A percentile compares a stretch with the other conserved stretches of the same genome.
These are phyloP conservation scores for Populus tremula DNA, from an alignment of 345 rosid species.

Conservation along the genomic window DNA sequence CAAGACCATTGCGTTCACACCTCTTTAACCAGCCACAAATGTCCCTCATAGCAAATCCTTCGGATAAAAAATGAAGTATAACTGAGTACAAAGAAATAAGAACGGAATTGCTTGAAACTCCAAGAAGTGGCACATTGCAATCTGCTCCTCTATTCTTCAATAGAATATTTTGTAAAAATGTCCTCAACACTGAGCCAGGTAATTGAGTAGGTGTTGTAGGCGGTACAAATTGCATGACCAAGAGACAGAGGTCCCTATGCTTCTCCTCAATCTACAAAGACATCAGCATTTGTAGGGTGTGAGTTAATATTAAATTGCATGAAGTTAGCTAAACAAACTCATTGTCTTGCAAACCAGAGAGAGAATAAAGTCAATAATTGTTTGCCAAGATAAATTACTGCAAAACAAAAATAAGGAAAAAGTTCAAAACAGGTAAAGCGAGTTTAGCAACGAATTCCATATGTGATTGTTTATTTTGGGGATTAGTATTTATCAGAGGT, in stretches of 20 bases:
- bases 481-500: neutral
- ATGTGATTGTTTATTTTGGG: neutral
- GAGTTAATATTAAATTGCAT: neutral
- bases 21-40: conserved; percentile 55
- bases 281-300: conserved; percentile 6
- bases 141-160: conserved; percentile 88
- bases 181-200: conserved; percentile 90
- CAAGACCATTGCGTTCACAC: conserved; percentile 41
- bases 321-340: neutral
- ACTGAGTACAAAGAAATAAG: conserved; percentile 82
- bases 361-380: neutral
- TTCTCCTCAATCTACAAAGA: conserved; percentile 84
- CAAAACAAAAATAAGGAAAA: neutral
- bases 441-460: neutral
- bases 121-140: conserved; percentile 70
- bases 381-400: neutral
- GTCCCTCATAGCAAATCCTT: conserved; percentile 64
- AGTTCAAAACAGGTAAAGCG: neutral
- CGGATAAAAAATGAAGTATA: conserved; percentile 87
- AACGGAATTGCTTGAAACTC: conserved; percentile 80
- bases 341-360: neutral
- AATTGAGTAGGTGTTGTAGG: conserved; percentile 66
- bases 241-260: conserved; percentile 83
- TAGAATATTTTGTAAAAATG: conserved; percentile 76
- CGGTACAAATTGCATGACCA: conserved; percentile 89